Base-by-base conservation (phyloP, 495 filamentous ascomycete genomes). In the Viridothelium virens region DNA sequence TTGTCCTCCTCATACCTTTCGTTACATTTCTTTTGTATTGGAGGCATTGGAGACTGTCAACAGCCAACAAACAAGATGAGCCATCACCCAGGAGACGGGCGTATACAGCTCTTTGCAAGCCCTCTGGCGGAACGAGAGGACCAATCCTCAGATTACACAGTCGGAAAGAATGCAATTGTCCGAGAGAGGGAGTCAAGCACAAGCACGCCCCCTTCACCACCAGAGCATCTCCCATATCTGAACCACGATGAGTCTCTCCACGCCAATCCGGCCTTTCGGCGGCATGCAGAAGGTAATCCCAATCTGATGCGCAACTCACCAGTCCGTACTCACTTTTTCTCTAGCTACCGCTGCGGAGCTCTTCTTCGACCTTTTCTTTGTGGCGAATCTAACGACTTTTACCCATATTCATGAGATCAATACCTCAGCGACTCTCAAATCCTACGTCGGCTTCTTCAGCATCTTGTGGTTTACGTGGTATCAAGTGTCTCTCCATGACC, bases 401-500 rank as follows among this genome's bases (percentile, higher is more conserved):
- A 75, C 72, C 38, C 59, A 46, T 10, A 12, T 59, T 2, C 72
- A 72, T n/a, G 73, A 72, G 16, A 73, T 75, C 70, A 80, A 77
- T 64, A 76, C 77, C 50, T 34, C 39, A 1, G n/a, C 66, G 25
- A 77, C 77, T 38, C 68, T 84, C 37, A 73, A 74, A 10, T 74
- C 80, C 37, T 89, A 87, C 67, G 78, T 87, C 61, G 85, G 84
- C 48, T 88, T 89, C 70, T 85, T 89, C 64, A 79, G 79, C 44
- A 79, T 90, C 56, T 80, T 91, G 12, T 91, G 88, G 87, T 85
- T 86, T 64, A 88, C 86, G 44, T 91, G 88, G 88, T 77, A 87
- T 38, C 85, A 88, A 74, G 84, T 86, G 37, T 83, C 83, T 12
- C 79, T 90, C 31, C 85, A 84, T 73, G 88, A 91, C 70, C 81